Evolutionary conservation across 768 basidiomycete species (phyloP).

Genomic region (Lactifluus echinatus): DNA sequence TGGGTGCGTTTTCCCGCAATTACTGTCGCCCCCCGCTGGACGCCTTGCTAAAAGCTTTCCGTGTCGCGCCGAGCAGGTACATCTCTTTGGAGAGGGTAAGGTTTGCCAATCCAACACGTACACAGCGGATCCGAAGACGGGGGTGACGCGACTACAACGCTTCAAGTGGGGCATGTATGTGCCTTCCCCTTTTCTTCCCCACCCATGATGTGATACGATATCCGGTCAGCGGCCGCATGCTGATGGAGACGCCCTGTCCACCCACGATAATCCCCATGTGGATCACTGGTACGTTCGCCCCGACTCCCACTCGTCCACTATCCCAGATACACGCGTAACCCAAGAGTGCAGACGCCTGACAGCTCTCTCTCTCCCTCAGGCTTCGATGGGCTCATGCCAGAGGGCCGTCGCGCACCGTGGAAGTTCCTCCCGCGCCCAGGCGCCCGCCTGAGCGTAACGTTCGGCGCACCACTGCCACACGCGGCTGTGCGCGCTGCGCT

Average conservation of each 20-base stretch:
- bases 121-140: constrained; percentile 29
- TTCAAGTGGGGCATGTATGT: constrained; percentile 97
- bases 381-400: constrained; percentile 91
- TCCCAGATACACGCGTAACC: no score
- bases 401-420: constrained; percentile 65
- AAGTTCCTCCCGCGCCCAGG: constrained; percentile 61
- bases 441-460: constrained; percentile 60
- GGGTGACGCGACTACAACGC: constrained; percentile 46
- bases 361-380: constrained; percentile 31
- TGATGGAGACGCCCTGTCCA: constrained; percentile 57
- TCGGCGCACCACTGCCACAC: constrained; percentile 63
- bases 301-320: no score
- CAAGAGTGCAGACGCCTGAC: no score
- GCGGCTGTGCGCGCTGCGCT: constrained; percentile 29
- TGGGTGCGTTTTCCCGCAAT: constrained; percentile 65
- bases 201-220: no score
- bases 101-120: constrained; percentile 67
- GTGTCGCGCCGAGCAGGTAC: no score
- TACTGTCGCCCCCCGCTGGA: no score
- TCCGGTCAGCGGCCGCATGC: constrained; percentile 25
- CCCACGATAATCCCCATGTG: constrained; percentile 90
- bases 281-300: constrained; percentile 54
- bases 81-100: constrained; percentile 56
- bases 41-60: no score
- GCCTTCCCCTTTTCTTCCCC: neutral